Evolutionary conservation across 768 basidiomycete species (phyloP), one percentile per base, ranked within the genome.

Genomic region (Atractiella rhizophila): DNA sequence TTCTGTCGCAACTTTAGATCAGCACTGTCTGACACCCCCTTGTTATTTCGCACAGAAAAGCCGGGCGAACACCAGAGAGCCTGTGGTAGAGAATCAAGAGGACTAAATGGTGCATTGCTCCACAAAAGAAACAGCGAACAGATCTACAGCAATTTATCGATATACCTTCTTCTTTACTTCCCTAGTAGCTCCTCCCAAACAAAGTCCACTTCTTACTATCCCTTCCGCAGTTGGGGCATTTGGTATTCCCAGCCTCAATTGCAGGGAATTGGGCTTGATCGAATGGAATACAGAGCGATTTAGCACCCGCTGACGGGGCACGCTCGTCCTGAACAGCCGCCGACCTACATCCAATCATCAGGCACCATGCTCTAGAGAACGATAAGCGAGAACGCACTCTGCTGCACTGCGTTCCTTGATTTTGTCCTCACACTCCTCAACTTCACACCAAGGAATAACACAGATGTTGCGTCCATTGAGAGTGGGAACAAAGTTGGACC

Each of bases 381-480:
- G 28, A 1, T 20, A 30, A 33, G 30, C 30, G 5, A 19, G 9
- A 10, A 64, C 68, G 65, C 59, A 86, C 80, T 76, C 70, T 58
- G 71, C 66, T 42, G 72, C 81, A 55, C 75, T 81, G 47, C 79
- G 67, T 53, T 96, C 83, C 65, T 98, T 96, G 67, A 98, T 94
- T 53, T 85, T 80, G 57, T 98, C 88, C 59, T 98, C 91, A 55
- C 91, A 98, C 12, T 66, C 67, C 56, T 79, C 80, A 16, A 64
- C 68, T 60, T 96, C 83, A 60, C 91, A 96, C 91, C 91, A 98
- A 4, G 91, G 91, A 44, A 96, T 70, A 40, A 76, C 76, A 18
- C 76, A 72, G 28, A 83, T 66, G 55, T 73, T 73, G 64, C 91
- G 94, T 56, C 65, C 64, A 59, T 98, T 88, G 31, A 98, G 64